Evolutionary conservation across 2,329 filamentous ascomycete species (phyloP).

Genomic region (Tolypocladium ophioglossoides): DNA sequence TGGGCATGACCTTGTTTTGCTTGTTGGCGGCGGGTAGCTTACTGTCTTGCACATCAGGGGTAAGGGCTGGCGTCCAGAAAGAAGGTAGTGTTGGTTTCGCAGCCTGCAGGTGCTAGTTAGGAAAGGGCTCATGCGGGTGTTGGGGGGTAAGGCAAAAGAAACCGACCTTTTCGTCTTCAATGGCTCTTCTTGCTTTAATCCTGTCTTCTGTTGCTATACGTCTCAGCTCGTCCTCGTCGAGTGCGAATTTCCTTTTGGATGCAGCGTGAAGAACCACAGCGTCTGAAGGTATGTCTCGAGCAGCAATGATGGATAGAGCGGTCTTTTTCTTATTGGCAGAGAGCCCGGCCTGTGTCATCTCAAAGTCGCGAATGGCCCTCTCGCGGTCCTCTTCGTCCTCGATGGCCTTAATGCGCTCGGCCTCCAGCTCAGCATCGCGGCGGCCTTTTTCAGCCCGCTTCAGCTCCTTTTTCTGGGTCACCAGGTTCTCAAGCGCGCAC

Average conservation of each 20-base stretch:
- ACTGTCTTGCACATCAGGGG: slow-evolving; percentile 41
- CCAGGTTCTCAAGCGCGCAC: slow-evolving; percentile 83
- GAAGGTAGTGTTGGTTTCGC: slow-evolving; percentile 64
- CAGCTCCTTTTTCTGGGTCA: slow-evolving; percentile 85
- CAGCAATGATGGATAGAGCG: slow-evolving; percentile 9
- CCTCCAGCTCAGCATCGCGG: slow-evolving; percentile 50
- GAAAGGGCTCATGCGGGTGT: not conserved
- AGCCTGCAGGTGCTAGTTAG: slow-evolving; percentile 28
- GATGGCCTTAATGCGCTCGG: slow-evolving; percentile 45
- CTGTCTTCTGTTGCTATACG: slow-evolving; percentile 61
- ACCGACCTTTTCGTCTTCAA: slow-evolving; percentile 61
- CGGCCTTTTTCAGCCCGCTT: slow-evolving; percentile 63
- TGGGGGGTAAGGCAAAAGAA: not conserved
- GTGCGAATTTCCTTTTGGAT: slow-evolving; percentile 59
- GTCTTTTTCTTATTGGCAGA: slow-evolving; percentile 29
- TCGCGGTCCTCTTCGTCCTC: slow-evolving; percentile 60
- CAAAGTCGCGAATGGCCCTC: slow-evolving; percentile 70
- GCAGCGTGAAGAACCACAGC: slow-evolving; percentile 9
- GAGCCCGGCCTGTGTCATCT: slow-evolving; percentile 68
- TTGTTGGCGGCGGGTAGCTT: slow-evolving; percentile 46
- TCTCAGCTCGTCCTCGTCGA: slow-evolving; percentile 67
- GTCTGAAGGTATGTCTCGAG: not conserved
- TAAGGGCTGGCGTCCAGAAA: slow-evolving; percentile 87
- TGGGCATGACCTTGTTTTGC: slow-evolving; percentile 54
- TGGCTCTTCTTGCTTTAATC: slow-evolving; percentile 55